A percentile compares a stretch with the other conserved stretches of the same genome.
phyloP scores from a whole-genome alignment of 2,329 filamentous ascomycete genomes.

The Epichloe gansuensis region DNA sequence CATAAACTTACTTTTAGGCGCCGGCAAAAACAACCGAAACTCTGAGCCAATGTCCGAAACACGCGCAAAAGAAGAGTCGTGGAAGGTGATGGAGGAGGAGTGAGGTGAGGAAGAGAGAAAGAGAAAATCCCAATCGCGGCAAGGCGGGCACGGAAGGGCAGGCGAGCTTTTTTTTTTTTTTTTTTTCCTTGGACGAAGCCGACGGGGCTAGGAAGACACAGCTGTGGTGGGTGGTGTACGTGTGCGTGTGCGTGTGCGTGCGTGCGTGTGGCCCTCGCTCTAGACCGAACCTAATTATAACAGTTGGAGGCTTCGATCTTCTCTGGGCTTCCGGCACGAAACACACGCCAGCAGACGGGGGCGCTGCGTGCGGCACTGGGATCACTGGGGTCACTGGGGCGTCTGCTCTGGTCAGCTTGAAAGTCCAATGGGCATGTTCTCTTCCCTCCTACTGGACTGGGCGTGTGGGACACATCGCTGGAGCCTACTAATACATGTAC shows the following conservation, averaged over 20 bases:
- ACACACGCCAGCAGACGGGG: background rate
- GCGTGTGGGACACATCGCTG: background rate
- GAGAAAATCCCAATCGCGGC: slow-evolving; percentile 17
- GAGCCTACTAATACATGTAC: background rate
- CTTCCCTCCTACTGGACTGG: background rate
- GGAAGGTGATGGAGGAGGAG: slow-evolving; percentile 23
- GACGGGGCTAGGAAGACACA: background rate
- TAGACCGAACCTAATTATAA: background rate
- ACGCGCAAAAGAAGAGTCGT: slow-evolving; percentile 35
- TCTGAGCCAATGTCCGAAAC: slow-evolving; percentile 32
- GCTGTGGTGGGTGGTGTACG: background rate
- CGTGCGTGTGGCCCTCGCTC: slow-evolving; percentile 1
- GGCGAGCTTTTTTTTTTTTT: slow-evolving; percentile 23
- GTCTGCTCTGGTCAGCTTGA: background rate
- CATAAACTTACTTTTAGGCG: slow-evolving; percentile 40
- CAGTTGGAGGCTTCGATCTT: background rate
- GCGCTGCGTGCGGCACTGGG: background rate
- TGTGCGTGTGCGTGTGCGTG: background rate
- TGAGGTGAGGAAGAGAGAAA: slow-evolving; percentile 14
- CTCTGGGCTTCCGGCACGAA: slow-evolving; percentile 1
- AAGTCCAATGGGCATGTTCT: background rate
- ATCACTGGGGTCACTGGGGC: background rate
- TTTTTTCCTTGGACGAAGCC: slow-evolving; percentile 10
- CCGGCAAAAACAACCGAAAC: slow-evolving; percentile 36
- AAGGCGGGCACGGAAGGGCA: slow-evolving; percentile 23